Base-by-base conservation (phyloP, 495 filamentous ascomycete genomes). In the Tuber melanosporum region DNA sequence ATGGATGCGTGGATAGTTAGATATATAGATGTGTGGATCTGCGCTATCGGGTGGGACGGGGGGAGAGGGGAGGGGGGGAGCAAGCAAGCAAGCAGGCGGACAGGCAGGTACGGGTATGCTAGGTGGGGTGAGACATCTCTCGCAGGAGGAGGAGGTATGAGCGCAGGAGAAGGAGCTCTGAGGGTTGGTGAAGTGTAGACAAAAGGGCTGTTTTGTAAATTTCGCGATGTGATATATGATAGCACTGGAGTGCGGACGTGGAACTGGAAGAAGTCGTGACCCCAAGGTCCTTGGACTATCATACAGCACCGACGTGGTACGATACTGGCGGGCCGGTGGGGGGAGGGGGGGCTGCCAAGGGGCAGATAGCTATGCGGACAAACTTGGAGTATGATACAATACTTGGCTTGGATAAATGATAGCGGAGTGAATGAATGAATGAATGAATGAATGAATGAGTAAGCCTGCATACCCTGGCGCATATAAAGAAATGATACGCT, bases 71-170 rank as follows among this genome's bases (percentile, higher is more conserved):
- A 5, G 32, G 26, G 12, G 12, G n/a, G 8, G 20, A 22, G 47
- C 46, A 42, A 42, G 8, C 42, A 49, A 20, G n/a, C 49, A 32
- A 17, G 57, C 57, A 32, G 26, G 14, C 22, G 10, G 57, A 4
- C 26, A 66, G 32, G 57, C 57, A 66, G 57, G 57, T 36, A 66
- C 57, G 57, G 57, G 57, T 66, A 66, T 66, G 57, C 57, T 66
- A 1, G 32, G 26, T 26, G 14, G 14, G 57, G 26, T 66, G 26
- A 36, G 32, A 66, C 57, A 66, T 36, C 57, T 36, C 57, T 66
- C 57, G 57, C 57, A 66, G 57, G 26, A 32, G 26, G 26, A 36
- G 26, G 0, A 36, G 26, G 57, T 17, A n/a, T 12, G 10, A 4
- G n/a, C 2, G 39, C 39, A 66, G 26, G 2, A 32, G 26, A n/a